phyloP scores from a whole-genome alignment of 441 rosid genomes.

The Euphorbia schlechtendalii region DNA sequence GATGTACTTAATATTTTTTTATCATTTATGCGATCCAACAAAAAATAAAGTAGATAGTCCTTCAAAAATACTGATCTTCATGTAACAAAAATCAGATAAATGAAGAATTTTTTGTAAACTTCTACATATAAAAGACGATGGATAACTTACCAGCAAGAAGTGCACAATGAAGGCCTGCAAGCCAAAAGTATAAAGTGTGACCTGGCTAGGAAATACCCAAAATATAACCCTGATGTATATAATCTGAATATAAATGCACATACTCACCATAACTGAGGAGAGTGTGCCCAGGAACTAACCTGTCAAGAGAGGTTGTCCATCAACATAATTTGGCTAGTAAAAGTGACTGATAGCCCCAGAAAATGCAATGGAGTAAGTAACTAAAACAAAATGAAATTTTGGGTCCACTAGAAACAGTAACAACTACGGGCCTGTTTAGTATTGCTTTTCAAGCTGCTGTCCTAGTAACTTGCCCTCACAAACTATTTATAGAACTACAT shows the following conservation, averaged over 20 bases:
- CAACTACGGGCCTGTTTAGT: too few relatives aligned
- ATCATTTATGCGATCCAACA: background rate
- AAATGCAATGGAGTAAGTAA: background rate
- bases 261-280: conserved; percentile 81
- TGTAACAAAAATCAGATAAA: background rate
- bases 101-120: background rate
- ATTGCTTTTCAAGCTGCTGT: too few relatives aligned
- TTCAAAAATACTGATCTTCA: background rate
- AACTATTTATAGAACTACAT: too few relatives aligned
- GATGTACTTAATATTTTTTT: too few relatives aligned
- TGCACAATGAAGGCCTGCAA: conserved; percentile 88
- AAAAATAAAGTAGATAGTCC: too few relatives aligned
- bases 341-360: background rate
- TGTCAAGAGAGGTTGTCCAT: conserved; percentile 25
- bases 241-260: conserved; percentile 1
- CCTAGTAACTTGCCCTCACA: too few relatives aligned
- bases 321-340: background rate
- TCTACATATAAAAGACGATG: too few relatives aligned
- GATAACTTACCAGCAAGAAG: conserved; percentile 76
- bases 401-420: too few relatives aligned
- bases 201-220: conserved; percentile 13
- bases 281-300: conserved; percentile 84
- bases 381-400: too few relatives aligned
- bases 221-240: conserved; percentile 1
- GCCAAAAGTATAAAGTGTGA: conserved; percentile 17